Evolutionary conservation across 805 yeast species (phyloP), one percentile per base, ranked within the genome.

Genomic region (Yarrowia divulgata): DNA sequence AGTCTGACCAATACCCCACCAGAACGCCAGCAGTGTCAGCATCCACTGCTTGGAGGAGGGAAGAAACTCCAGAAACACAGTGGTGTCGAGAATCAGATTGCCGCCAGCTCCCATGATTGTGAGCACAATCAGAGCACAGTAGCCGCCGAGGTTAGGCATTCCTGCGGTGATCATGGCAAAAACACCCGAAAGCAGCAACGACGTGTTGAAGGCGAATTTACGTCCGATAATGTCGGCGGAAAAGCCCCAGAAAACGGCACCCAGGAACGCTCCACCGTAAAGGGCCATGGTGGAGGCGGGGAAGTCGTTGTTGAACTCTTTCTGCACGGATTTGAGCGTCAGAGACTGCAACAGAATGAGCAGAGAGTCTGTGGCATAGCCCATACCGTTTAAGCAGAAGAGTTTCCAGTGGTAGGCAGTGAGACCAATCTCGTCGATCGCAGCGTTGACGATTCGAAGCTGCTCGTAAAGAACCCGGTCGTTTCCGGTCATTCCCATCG

Each of bases 1-100:
- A 1, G 87, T 81, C 74, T 87, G 89, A 42, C 89, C 90, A 42
- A 87, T 79, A 57, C 88, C 87, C 90, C 90, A 87, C 85, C 83
- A 87, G 54, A 82, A 78, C 34, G 88, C 86, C 76, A 87, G 81
- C 46, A 84, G 79, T 1, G 88, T 85, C 67, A 83, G 79, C 72
- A 85, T 75, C 81, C 82, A 86, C 71, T 85, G 86, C 72, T 82
- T 77, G 68, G 81, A 81, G 54, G 81, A 77, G 4, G 89, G 89
- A 69, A 86, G 76, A 69, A 82, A 85, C 73, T 86, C 88, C 45
- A 85, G 74, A 71, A 84, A 84, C 9, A 84, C 83, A 46, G 87
- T 80, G 16, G 86, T 83, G 74, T 85, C 88, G 23, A 85, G 75
- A 8, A 84, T 87, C 71, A 86, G 79, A 71, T 86, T 87, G 46